Conservation (phyloP, 2,329 filamentous ascomycete genomes). For the Colletotrichum liaoningense region DNA sequence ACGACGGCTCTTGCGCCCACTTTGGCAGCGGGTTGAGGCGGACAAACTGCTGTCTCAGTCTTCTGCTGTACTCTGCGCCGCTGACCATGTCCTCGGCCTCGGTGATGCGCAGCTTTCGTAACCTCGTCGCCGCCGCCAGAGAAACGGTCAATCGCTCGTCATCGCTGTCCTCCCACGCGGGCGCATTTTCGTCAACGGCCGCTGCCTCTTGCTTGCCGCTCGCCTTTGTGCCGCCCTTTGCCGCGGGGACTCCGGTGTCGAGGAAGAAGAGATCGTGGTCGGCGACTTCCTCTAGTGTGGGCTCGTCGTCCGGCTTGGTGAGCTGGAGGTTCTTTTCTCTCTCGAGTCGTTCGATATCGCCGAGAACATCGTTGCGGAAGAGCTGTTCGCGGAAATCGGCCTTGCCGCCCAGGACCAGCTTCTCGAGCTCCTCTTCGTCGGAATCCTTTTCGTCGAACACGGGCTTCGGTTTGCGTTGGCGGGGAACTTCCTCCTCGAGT, state of each 20-base stretch:
- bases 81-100: conserved; percentile 88
- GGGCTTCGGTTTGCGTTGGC: conserved; percentile 39
- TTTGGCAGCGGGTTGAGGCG: conserved; percentile 69
- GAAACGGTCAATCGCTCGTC: conserved; percentile 90
- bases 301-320: conserved; percentile 52
- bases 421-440: conserved; percentile 87
- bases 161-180: conserved; percentile 94
- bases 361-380: conserved; percentile 63
- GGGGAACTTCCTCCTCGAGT: conserved; percentile 40
- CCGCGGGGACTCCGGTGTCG: conserved; percentile 70
- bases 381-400: conserved; percentile 83
- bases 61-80: conserved; percentile 85
- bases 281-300: conserved; percentile 68
- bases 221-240: conserved; percentile 44
- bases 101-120: conserved; percentile 85
- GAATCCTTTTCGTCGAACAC: conserved; percentile 75
- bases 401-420: conserved; percentile 87
- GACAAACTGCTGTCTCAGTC: conserved; percentile 82
- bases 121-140: conserved; percentile 76
- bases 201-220: conserved; percentile 35
- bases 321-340: conserved; percentile 47
- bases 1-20: conserved; percentile 62
- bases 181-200: conserved; percentile 50
- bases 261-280: conserved; percentile 90
- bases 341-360: conserved; percentile 43